Base-by-base conservation (phyloP, 2,329 filamentous ascomycete genomes). In the Penicillium fuscoglaucum region DNA sequence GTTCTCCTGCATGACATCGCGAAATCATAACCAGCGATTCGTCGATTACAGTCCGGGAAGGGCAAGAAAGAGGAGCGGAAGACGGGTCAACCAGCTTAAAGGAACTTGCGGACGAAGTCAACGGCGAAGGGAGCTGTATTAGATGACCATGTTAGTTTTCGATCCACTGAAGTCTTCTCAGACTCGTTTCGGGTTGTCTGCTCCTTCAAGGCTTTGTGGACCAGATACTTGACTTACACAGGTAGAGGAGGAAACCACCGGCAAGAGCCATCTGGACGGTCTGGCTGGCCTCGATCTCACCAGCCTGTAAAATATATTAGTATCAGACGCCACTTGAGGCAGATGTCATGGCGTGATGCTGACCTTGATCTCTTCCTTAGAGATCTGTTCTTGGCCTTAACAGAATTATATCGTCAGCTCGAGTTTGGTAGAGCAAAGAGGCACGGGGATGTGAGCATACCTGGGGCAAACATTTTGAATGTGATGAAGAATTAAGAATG, bases 231-330 rank as follows among this genome's bases (percentile, higher is more conserved):
- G 43, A 69, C 84, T 62, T 80, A 88, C 85, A 86, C 51, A 87
- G 78, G 74, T 87, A 87, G 50, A 88, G 79, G 29, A 86, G 72
- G 51, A 83, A 71, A 65, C 83, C 84, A 55, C 81, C 80, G 45
- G 78, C 78, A 58, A 82, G 70, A 50, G 83, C 83, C 70, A 79
- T 78, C 70, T 82, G 81, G 66, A 87, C 77, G 45, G 83, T 83
- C 64, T 78, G 74, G 55, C 71, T 72, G 28, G 85, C 84, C 66
- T 82, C 77, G 44, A 79, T 73, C 73, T 87, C 84, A 69, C 80
- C 80, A 52, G 75, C 75, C 77, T 79, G 49, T 29, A 31, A 29
- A 28, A 12, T 12, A 50, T 35, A 35, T 66, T 61, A 66, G 56
- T 29, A 39, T 56, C 31, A 9, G 21, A 50, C 52, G 26, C 15